Percentiles rank a stretch among this genome's conserved stretches.
Conservation (phyloP, 345 rosid genomes). For the Boechera stricta region DNA sequence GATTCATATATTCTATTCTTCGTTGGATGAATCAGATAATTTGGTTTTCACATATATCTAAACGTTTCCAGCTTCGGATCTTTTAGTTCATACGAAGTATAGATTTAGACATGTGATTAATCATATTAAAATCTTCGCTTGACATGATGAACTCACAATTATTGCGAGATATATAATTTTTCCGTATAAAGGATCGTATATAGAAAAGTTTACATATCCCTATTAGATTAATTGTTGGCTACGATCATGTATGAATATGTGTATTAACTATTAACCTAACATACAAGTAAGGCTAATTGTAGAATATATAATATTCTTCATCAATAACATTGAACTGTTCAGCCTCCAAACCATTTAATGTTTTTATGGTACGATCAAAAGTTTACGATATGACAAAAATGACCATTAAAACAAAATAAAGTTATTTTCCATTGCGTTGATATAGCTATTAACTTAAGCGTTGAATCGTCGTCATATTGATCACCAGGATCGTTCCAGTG, state of each 20-base stretch:
- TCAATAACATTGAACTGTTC: no score
- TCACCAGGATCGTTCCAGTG: no score
- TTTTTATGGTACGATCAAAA: background rate
- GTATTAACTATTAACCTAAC: background rate
- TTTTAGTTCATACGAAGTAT: background rate
- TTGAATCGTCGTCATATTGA: no score
- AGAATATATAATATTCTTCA: background rate
- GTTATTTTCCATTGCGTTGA: no score
- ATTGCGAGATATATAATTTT: background rate
- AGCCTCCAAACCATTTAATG: no score
- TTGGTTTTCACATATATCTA: background rate
- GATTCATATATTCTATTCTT: conserved; percentile 3
- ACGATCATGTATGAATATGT: background rate
- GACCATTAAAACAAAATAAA: no score
- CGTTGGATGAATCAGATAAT: background rate
- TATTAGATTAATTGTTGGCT: no score
- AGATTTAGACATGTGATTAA: background rate
- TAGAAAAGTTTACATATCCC: background rate
- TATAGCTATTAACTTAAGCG: no score
- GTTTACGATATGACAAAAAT: no score
- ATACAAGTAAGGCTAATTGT: background rate
- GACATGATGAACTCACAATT: background rate
- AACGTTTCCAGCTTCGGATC: background rate
- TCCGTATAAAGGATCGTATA: background rate
- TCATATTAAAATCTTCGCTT: background rate